phyloP scores from a whole-genome alignment of 1,284 basidiomycete species.

The Malassezia obtusa region DNA sequence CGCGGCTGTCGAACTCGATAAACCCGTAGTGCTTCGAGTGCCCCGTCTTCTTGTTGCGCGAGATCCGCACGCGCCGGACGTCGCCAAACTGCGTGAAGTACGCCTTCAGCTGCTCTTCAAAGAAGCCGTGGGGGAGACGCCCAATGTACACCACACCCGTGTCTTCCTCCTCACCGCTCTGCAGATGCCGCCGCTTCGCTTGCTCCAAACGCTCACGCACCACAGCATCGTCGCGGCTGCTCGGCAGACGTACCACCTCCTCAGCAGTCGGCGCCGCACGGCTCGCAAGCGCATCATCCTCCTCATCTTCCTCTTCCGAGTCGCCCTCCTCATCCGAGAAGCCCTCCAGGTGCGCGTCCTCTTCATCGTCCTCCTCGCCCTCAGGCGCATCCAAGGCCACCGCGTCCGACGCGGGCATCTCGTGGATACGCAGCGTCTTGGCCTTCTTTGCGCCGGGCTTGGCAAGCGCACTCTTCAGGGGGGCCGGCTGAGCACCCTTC shows the following conservation, averaged over 20 bases:
- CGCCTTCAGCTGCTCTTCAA: conserved; percentile 80
- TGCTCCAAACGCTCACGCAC: conserved; percentile 35
- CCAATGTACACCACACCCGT: conserved; percentile 82
- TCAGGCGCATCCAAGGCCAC: neutral
- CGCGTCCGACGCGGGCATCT: neutral
- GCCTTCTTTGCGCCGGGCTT: conserved; percentile 10
- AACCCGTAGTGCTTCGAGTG: conserved; percentile 93
- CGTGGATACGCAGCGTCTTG: conserved; percentile 14
- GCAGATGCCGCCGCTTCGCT: conserved; percentile 21
- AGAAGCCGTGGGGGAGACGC: conserved; percentile 90
- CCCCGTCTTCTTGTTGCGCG: conserved; percentile 92
- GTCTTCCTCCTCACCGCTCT: conserved; percentile 9
- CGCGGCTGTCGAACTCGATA: conserved; percentile 79
- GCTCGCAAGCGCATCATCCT: conserved; percentile 24
- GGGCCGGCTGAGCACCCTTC: neutral
- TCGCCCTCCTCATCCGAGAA: conserved; percentile 19
- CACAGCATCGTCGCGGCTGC: conserved; percentile 37
- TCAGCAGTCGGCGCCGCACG: conserved; percentile 16
- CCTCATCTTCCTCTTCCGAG: conserved; percentile 35
- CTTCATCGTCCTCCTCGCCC: conserved; percentile 9
- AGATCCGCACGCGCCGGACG: conserved; percentile 75
- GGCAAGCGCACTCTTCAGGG: neutral
- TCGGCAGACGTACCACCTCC: conserved; percentile 31
- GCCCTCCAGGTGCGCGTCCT: conserved; percentile 19
- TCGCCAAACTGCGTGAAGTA: conserved; percentile 94